Base-by-base conservation (phyloP, 805 yeast species). In the Zygosaccharomyces pseudorouxii region DNA sequence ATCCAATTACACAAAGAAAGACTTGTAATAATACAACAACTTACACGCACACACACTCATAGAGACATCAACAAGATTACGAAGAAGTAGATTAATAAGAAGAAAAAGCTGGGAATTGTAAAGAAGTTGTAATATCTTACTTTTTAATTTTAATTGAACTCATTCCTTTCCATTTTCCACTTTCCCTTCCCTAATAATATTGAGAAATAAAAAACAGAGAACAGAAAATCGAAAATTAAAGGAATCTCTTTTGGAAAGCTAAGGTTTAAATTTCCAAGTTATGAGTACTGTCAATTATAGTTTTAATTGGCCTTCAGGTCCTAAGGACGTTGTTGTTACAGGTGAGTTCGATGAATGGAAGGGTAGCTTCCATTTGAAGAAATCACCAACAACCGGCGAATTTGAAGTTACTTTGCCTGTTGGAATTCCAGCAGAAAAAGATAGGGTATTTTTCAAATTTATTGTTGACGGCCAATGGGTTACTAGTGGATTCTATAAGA, bases 281-380 rank as follows among this genome's bases (percentile, higher is more conserved):
- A 38, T 48, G 43, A 45, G 45, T 28, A 47, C 51, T 12, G 44
- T 54, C 33, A 53, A 56, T 43, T 60, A 61, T 42, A 65, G 62
- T 18, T 67, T 67, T 52, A 57, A 50, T 14, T 66, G 78, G 77
- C 76, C 79, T 46, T 59, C 68, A 8, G 86, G 88, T 49, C 79
- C 79, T 11, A 49, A 62, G 25, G 74, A 74, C 31, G 90, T 84
- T 49, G 71, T 79, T 55, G 78, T 84, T 45, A 84, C 89, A 18
- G 90, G 90, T 52, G 74, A 81, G 46, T 82, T 83, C 59, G 88
- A 82, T 60, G 71, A 79, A 58, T 84, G 90, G 90, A 59, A 75
- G 41, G 78, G 82, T 51, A 64, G 80, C 1, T 67, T 80, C 46
- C 82, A 80, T 16, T 68, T 84, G 51, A 86, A 81, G 39, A 78